These are phyloP conservation scores for Fusarium sp. DNA, from an alignment of 2,329 filamentous ascomycete genomes.

Conservation along the genomic window DNA sequence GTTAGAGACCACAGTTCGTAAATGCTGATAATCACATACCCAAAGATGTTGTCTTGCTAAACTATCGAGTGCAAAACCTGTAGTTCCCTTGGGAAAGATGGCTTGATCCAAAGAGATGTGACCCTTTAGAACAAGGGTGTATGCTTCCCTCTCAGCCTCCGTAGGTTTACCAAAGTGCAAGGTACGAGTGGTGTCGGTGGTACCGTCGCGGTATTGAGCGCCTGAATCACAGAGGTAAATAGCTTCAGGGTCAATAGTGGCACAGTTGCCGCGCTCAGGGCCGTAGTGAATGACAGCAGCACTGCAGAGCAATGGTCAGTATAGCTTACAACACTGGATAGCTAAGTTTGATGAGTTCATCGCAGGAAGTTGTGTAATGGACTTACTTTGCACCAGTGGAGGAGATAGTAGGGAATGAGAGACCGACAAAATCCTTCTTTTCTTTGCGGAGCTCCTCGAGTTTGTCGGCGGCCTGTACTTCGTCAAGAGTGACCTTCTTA, in stretches of 20 bases:
- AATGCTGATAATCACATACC: constrained; percentile 61
- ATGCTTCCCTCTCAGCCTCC: constrained; percentile 85
- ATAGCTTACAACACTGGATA: not conserved
- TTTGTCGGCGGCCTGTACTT: constrained; percentile 92
- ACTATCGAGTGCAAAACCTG: constrained; percentile 88
- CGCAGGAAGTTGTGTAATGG: not conserved
- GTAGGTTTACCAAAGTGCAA: constrained; percentile 90
- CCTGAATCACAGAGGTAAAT: constrained; percentile 98
- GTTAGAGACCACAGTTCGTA: constrained; percentile 27
- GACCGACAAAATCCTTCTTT: constrained; percentile 81
- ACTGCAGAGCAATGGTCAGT: constrained; percentile 57
- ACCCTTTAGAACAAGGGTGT: constrained; percentile 94
- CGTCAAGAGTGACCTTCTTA: constrained; percentile 80
- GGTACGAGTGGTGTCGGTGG: constrained; percentile 94
- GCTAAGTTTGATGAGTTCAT: not conserved
- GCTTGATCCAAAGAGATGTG: constrained; percentile 88
- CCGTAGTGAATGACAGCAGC: constrained; percentile 97
- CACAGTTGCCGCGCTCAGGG: constrained; percentile 84
- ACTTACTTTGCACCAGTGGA: constrained; percentile 83
- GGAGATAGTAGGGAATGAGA: constrained; percentile 96
- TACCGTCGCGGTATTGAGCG: constrained; percentile 95
- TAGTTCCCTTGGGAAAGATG: constrained; percentile 94
- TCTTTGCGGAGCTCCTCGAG: constrained; percentile 79
- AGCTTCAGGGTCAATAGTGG: constrained; percentile 82
- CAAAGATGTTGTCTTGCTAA: constrained; percentile 92